Conservation (phyloP, 1,284 basidiomycete species). For the Prillingera fragicola region DNA sequence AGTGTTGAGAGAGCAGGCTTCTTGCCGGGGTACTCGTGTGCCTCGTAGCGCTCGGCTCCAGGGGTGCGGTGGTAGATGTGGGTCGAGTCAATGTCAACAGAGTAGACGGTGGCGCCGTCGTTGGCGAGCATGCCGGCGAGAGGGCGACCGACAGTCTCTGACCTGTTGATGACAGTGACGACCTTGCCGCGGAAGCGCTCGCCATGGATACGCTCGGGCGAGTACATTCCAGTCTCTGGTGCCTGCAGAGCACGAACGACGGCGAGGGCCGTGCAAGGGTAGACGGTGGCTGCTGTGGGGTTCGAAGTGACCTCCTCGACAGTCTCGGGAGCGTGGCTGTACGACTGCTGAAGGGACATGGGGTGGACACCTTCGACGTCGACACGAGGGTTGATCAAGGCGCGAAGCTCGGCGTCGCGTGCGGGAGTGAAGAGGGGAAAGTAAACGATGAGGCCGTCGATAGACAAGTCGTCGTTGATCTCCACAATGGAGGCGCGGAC, state of each 20-base stretch:
- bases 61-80: slow-evolving; percentile 2
- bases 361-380: slow-evolving; percentile 31
- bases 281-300: slow-evolving; percentile 9
- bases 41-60: not conserved
- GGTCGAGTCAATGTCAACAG: slow-evolving; percentile 72
- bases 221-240: slow-evolving; percentile 9
- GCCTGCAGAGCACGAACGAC: slow-evolving; percentile 25
- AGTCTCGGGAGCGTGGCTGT: slow-evolving; percentile 4
- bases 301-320: slow-evolving; percentile 8
- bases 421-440: slow-evolving; percentile 22
- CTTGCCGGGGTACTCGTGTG: not conserved
- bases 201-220: slow-evolving; percentile 1
- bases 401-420: slow-evolving; percentile 22
- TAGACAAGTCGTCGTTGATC: slow-evolving; percentile 18
- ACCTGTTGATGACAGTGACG: slow-evolving; percentile 33
- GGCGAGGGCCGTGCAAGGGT: slow-evolving; percentile 31
- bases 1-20: slow-evolving; percentile 1
- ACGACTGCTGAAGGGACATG: slow-evolving; percentile 7
- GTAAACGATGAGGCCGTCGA: slow-evolving; percentile 29
- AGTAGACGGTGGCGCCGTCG: slow-evolving; percentile 87
- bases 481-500: slow-evolving; percentile 12
- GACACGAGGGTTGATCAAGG: slow-evolving; percentile 24
- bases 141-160: slow-evolving; percentile 85
- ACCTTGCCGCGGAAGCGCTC: slow-evolving; percentile 22
- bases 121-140: slow-evolving; percentile 84